Evolutionary conservation across 2,329 filamentous ascomycete species (phyloP), one percentile per base, ranked within the genome.

Genomic region (Monilinia aucupariae): DNA sequence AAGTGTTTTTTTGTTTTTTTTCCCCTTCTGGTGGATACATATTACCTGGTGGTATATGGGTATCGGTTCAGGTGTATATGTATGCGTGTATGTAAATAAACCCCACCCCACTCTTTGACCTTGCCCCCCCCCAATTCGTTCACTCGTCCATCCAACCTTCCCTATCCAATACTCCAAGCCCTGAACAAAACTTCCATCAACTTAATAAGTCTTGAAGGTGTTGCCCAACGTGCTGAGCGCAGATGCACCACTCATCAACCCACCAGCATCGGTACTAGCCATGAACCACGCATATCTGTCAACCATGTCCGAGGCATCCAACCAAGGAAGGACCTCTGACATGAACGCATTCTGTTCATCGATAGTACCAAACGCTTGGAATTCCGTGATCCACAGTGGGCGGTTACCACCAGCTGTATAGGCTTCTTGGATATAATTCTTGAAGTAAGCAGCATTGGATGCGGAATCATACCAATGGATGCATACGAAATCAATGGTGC

Each of bases 381-480:
- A 76, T 69, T 81, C 79, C n/a, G 77, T 79, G 27, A 80, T 69
- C 75, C 75, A 80, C 54, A 80, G 68, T 17, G 72, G 70, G n/a
- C 53, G 52, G 22, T 58, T 61, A 12, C 62, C 68, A 41, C 69
- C 71, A 25, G 76, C 70, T 8, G 63, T 63, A 55, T 74, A 74
- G 22, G 77, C 76, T 17, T 75, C 67, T 25, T 72, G 60, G 37
- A 80, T 68, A 67, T 79, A 77, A 53, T 70, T 63, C 73, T 79
- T 76, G 73, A 80, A 78, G 71, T 78, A 77, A 3, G 68, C 68
- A 15, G 71, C 66, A 65, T 76, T 74, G 43, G 71, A 71, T 17
- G 69, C 66, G 3, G 54, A 58, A 61, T 77, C 76, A 65, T 81
- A 81, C 78, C 78, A 81, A 68, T 81, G 79, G 39, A 80, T 72